These are phyloP conservation scores for Cronartium ribicola DNA, from an alignment of 1,284 basidiomycete genomes.

Conservation along the genomic window DNA sequence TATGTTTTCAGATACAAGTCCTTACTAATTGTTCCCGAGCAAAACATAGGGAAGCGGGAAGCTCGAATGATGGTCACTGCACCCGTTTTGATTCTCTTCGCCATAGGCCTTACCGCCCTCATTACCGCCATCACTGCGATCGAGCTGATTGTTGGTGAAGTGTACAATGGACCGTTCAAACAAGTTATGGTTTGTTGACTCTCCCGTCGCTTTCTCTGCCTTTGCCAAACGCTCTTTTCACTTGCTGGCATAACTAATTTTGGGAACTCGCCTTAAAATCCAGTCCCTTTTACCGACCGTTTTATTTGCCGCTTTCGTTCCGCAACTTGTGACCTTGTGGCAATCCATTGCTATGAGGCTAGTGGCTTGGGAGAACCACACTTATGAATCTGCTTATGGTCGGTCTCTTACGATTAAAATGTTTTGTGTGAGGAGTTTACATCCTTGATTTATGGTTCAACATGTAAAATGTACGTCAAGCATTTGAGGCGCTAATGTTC, in stretches of 20 bases:
- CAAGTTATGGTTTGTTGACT: slow-evolving; percentile 53
- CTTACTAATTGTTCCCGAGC: not conserved
- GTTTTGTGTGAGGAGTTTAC: slow-evolving; percentile 55
- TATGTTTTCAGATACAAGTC: not conserved
- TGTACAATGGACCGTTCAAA: slow-evolving; percentile 82
- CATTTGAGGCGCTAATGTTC: slow-evolving; percentile 46
- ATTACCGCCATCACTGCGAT: slow-evolving; percentile 38
- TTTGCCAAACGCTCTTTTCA: too few relatives aligned
- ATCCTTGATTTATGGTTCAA: slow-evolving; percentile 46
- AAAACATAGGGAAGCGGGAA: slow-evolving; percentile 33
- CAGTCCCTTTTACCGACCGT: slow-evolving; percentile 71
- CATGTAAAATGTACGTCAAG: too few relatives aligned
- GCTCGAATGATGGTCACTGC: slow-evolving; percentile 23
- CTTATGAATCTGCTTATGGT: slow-evolving; percentile 69
- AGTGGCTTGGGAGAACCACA: slow-evolving; percentile 87
- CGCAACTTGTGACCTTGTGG: slow-evolving; percentile 71
- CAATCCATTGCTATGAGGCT: slow-evolving; percentile 65
- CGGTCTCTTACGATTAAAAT: slow-evolving; percentile 83
- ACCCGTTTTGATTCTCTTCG: slow-evolving; percentile 29
- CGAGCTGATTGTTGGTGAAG: slow-evolving; percentile 61
- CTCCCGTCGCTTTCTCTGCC: not conserved
- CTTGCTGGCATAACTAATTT: too few relatives aligned
- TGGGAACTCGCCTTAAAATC: not conserved
- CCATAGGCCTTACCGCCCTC: slow-evolving; percentile 13
- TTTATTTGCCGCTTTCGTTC: slow-evolving; percentile 75